A percentile compares a stretch with the other conserved stretches of the same genome.
Evolutionary conservation across 306 rosid genomes (phyloP).

Genomic region (Potentilla sterilis): DNA sequence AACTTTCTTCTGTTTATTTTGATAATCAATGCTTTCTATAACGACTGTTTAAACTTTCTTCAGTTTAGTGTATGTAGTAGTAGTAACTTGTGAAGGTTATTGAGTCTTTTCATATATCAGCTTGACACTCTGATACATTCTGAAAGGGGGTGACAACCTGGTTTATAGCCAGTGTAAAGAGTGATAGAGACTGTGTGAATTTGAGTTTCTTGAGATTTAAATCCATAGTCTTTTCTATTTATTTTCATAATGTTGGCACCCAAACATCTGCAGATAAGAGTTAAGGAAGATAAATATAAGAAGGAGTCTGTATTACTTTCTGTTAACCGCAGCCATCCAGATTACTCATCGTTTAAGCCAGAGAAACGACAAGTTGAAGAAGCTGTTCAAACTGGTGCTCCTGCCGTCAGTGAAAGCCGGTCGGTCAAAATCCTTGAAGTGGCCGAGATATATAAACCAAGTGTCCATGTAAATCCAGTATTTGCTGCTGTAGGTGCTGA

Average conservation of each 20-base stretch:
- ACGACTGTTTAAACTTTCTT: neutral
- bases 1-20: neutral
- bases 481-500: conserved; percentile 75
- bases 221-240: neutral
- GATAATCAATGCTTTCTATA: neutral
- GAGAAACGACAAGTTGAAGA: conserved; percentile 70
- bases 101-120: neutral
- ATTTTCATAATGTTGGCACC: conserved; percentile 14
- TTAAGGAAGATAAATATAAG: conserved; percentile 86
- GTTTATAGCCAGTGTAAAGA: neutral
- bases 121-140: neutral
- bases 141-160: neutral
- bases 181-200: neutral
- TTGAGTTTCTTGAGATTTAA: neutral
- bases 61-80: neutral
- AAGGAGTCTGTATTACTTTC: conserved; percentile 63
- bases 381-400: conserved; percentile 50
- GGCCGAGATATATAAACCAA: conserved; percentile 81
- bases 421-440: conserved; percentile 68
- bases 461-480: conserved; percentile 77
- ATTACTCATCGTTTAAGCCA: conserved; percentile 79
- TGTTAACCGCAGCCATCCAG: conserved; percentile 61
- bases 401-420: conserved; percentile 42
- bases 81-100: neutral
- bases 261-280: conserved; percentile 56